Evolutionary conservation across 805 yeast genomes (phyloP), one percentile per base, ranked within the genome.

Genomic region (Metschnikowia baotianmanensis): DNA sequence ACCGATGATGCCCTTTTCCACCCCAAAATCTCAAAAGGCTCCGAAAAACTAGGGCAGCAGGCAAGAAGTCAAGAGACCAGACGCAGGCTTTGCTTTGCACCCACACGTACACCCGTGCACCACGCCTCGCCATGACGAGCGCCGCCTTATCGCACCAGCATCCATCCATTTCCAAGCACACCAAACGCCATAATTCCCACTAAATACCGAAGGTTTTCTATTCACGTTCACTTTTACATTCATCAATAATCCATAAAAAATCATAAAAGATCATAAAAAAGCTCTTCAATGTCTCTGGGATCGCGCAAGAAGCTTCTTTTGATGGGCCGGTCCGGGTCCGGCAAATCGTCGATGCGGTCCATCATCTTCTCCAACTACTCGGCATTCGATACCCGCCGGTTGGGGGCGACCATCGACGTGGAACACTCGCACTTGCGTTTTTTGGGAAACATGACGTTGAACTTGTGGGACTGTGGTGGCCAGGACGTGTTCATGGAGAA

Each of bases 331-430:
- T 83, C 95, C 20, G 98, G 99, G 31, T 87, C 96, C 5, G 99
- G 99, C 1, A 93, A 93, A 62, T 88, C 96, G 3, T 89, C 97
- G 2, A 93, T 93, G 99, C 74, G 98, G 53, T 87, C 96, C 33
- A 91, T 93, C 46, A 93, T 93, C 51, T 93, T 93, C 63, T 82
- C 95, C 53, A 93, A 93, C 58, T 93, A 93, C 63, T 86, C 96
- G 2, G 99, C 99, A 0, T 86, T 91, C 58, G 99, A 93, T 59
- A 93, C 99, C 3, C 75, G 98, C 48, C 73, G 98, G 43, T 65
- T 93, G 11, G 98, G 98, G 2, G 98, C 99, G 9, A 93, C 99
- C 0, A 90, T 93, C 42, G 99, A 93, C 58, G 97, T 93, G n/a
- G 99, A 93, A 58, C 96, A 93, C 58, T 88, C 97, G 2, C 96